Conservation (phyloP, 345 rosid species). For the Pugionium dolabratum region DNA sequence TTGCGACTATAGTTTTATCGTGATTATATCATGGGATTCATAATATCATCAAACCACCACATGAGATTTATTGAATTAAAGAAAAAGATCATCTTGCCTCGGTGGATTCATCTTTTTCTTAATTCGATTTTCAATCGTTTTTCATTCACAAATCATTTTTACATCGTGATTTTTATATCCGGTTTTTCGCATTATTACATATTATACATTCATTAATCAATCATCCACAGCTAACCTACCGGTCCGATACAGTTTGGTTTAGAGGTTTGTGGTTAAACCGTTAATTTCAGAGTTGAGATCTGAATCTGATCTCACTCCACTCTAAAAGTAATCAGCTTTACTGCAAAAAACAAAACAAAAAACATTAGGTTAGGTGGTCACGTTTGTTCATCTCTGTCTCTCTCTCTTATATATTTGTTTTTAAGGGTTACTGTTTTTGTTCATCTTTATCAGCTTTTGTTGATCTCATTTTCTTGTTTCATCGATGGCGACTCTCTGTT, state of each 20-base stretch:
- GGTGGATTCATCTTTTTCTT: too few species aligned
- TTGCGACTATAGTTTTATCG: too few species aligned
- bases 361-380: conserved; percentile 39
- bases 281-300: conserved; percentile 17
- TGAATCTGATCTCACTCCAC: conserved; percentile 35
- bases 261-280: conserved; percentile 8
- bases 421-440: not conserved
- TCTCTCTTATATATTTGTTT: not conserved
- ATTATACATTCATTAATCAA: too few species aligned
- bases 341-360: not conserved
- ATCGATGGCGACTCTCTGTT: conserved; percentile 48
- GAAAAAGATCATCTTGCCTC: too few species aligned
- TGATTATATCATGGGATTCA: too few species aligned
- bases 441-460: not conserved
- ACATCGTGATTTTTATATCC: too few species aligned
- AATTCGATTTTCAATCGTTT: too few species aligned
- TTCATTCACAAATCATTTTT: too few species aligned
- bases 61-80: too few species aligned
- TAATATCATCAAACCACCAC: too few species aligned
- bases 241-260: not conserved
- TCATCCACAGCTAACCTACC: too few species aligned
- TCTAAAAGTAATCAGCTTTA: conserved; percentile 23
- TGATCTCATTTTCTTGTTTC: not conserved
- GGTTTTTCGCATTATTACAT: too few species aligned
- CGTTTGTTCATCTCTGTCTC: conserved; percentile 17